Conservation (phyloP, 176 grass and related monocot genomes). For the Eragrostis nindensis region DNA sequence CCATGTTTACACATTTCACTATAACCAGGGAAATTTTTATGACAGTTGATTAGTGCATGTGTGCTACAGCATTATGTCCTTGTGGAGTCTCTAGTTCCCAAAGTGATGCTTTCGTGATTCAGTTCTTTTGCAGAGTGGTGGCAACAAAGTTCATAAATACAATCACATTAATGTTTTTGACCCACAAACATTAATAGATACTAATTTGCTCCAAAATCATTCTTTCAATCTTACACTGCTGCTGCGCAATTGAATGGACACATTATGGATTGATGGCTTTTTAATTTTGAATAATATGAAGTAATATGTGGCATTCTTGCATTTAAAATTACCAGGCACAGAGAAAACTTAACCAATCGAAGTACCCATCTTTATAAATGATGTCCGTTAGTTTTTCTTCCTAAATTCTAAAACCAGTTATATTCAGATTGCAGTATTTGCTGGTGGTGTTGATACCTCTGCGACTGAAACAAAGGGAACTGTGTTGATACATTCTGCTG, state of each 20-base stretch:
- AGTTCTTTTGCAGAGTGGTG: not conserved
- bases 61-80: not conserved
- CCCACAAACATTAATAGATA: not conserved
- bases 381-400: not conserved
- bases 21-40: not conserved
- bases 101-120: not conserved
- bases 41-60: not conserved
- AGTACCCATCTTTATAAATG: not conserved
- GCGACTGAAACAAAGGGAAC: slow-evolving; percentile 99
- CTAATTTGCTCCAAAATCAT: not conserved
- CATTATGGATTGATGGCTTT: not conserved
- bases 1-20: not conserved
- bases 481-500: slow-evolving; percentile 87
- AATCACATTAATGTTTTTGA: not conserved
- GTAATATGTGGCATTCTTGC: not conserved
- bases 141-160: not conserved
- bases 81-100: not conserved
- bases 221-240: not conserved
- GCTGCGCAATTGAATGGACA: not conserved
- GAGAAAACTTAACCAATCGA: not conserved
- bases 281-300: not conserved
- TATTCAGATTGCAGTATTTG: slow-evolving; percentile 86
- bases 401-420: slow-evolving; percentile 13
- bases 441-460: slow-evolving; percentile 81
- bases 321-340: not conserved